These are phyloP conservation scores for Alternaria novae-zelandiae DNA, from an alignment of 2,329 filamentous ascomycete genomes.

Conservation along the genomic window DNA sequence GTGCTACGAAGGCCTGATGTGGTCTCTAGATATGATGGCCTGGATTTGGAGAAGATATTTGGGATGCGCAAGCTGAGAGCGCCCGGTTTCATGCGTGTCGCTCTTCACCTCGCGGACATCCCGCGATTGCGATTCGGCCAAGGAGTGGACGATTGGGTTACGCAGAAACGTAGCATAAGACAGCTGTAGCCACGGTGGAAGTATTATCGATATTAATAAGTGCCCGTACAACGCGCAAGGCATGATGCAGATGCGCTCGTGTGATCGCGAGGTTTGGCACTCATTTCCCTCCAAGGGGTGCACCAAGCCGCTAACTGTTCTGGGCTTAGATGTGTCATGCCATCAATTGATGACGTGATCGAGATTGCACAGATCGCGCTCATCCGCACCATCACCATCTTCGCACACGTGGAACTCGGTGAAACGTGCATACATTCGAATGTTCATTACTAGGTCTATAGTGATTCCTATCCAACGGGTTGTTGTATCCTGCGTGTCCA, in stretches of 20 bases:
- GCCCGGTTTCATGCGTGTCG: not conserved
- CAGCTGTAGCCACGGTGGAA: not conserved
- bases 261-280: not conserved
- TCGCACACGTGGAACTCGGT: not conserved
- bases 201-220: not conserved
- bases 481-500: not conserved
- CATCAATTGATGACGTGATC: not conserved
- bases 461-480: not conserved
- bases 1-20: not conserved
- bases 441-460: not conserved
- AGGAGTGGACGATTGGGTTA: not conserved
- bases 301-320: not conserved
- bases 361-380: not conserved
- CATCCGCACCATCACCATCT: not conserved
- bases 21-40: not conserved
- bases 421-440: not conserved
- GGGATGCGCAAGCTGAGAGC: not conserved
- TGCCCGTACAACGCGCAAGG: not conserved
- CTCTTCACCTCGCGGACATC: not conserved
- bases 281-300: fast-evolving
- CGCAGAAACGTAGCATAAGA: not conserved
- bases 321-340: not conserved
- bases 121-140: not conserved
- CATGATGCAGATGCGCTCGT: not conserved
- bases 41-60: not conserved